These are phyloP conservation scores for peach (Prunus persica) DNA, from an alignment of 306 rosid species.

Conservation along the genomic window Prunus_persica_NCBIv2 NC_034009.1:26188501-26189000, in stretches of 20 bases:
- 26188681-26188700: conserved; percentile 1
- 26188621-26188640: neutral
- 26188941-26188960: no score
- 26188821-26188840: no score
- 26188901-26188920: no score
- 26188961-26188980: neutral
- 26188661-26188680: neutral
- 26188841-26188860: no score
- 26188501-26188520: neutral
- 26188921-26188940: no score
- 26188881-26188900: no score
- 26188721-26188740: neutral
- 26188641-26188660: neutral
- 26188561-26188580: neutral
- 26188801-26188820: no score
- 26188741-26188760: no score
- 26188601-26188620: neutral
- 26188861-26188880: no score
- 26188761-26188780: no score
- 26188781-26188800: no score
- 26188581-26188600: neutral
- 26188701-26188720: neutral
- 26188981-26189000: neutral
- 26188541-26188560: neutral
- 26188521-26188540: neutral